Evolutionary conservation across 371 early-diverging fungal genomes (phyloP).

Genomic region (Enterocytospora artemiae): DNA sequence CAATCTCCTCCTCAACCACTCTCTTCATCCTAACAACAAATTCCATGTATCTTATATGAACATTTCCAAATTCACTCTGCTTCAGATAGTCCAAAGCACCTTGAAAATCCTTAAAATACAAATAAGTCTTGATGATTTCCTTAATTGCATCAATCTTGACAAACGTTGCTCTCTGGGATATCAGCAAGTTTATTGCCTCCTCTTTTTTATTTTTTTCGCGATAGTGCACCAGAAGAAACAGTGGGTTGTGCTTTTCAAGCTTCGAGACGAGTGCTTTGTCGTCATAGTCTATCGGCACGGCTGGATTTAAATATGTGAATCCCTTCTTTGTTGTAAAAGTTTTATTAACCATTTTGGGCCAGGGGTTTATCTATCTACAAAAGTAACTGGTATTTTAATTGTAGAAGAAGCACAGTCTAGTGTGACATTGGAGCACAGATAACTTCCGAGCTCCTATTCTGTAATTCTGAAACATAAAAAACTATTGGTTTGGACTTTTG

Average conservation of each 20-base stretch:
- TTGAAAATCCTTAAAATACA: constrained; percentile 24
- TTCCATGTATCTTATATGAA: constrained; percentile 1
- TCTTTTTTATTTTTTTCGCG: constrained; percentile 8
- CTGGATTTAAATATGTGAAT: too few relatives aligned
- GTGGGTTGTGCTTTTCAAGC: not conserved
- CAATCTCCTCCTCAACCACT: not conserved
- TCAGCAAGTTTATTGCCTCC: constrained; percentile 12
- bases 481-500: too few relatives aligned
- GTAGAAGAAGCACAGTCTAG: too few relatives aligned
- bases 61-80: not conserved
- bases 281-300: too few relatives aligned
- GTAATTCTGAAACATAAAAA: too few relatives aligned
- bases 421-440: too few relatives aligned
- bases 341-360: too few relatives aligned
- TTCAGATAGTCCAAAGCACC: constrained; percentile 20
- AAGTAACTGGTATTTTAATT: too few relatives aligned
- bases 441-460: too few relatives aligned
- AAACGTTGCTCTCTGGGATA: not conserved
- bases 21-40: not conserved
- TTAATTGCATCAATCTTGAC: not conserved
- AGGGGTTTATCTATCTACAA: too few relatives aligned
- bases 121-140: constrained; percentile 26
- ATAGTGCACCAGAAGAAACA: constrained; percentile 4
- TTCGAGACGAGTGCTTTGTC: not conserved
- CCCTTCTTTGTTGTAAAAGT: too few relatives aligned